Conservation (phyloP, 73 alveolate species). For the Uronychia binucleata region DNA sequence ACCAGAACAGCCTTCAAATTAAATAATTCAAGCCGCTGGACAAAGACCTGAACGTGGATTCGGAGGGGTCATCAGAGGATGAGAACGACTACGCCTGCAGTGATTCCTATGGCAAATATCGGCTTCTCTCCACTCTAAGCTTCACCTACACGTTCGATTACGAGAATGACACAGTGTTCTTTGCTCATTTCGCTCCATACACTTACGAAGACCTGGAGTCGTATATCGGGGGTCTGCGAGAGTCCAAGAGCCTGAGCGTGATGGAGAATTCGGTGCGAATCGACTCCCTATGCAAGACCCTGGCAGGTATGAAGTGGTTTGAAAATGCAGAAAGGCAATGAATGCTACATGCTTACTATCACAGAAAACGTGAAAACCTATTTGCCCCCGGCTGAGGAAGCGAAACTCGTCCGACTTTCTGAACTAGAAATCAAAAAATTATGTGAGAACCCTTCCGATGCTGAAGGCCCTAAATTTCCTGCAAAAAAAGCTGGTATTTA, state of each 20-base stretch:
- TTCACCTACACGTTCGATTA: slow-evolving; percentile 78
- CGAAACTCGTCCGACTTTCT: slow-evolving; percentile 10
- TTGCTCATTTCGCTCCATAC: slow-evolving; percentile 83
- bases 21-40: slow-evolving; percentile 1
- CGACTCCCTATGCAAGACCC: slow-evolving; percentile 52
- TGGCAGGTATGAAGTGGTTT: slow-evolving; percentile 19
- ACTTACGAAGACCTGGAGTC: slow-evolving; percentile 75
- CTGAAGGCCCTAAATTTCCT: not conserved
- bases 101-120: slow-evolving; percentile 1
- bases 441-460: not conserved
- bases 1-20: slow-evolving; percentile 2
- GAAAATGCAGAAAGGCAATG: slow-evolving; percentile 1
- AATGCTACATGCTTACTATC: slow-evolving; percentile 52
- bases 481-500: not conserved
- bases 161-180: slow-evolving; percentile 86
- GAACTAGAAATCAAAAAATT: not conserved
- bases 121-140: slow-evolving; percentile 69
- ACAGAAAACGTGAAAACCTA: slow-evolving; percentile 48
- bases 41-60: not conserved
- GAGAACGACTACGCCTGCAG: not conserved
- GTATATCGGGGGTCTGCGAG: slow-evolving; percentile 2
- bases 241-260: not conserved
- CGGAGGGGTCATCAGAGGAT: slow-evolving; percentile 22
- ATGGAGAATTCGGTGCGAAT: slow-evolving; percentile 15
- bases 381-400: slow-evolving; percentile 40